Conservation (phyloP, 345 rosid genomes). For the Draba incana region DNA sequence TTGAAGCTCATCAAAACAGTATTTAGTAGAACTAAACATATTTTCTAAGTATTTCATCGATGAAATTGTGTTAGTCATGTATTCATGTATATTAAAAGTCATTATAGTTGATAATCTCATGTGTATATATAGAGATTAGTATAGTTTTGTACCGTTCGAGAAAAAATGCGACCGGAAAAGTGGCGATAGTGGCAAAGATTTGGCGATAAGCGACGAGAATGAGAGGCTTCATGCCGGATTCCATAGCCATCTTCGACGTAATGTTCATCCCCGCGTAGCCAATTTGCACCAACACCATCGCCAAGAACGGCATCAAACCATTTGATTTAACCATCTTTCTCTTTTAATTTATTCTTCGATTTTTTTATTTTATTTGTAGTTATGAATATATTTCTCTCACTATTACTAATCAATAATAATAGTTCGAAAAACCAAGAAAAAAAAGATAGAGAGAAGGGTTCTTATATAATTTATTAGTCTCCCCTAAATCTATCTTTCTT, state of each 20-base stretch:
- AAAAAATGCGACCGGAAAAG: conserved; percentile 68
- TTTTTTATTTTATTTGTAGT: background rate
- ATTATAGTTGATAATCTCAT: conserved; percentile 1
- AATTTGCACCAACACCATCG: conserved; percentile 74
- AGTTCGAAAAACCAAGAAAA: conserved; percentile 25
- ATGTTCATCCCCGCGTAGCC: conserved; percentile 91
- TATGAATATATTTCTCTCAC: background rate
- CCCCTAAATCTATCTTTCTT: conserved; percentile 25
- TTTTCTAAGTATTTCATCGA: background rate
- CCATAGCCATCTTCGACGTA: conserved; percentile 87
- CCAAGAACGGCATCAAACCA: conserved; percentile 64
- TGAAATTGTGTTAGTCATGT: background rate
- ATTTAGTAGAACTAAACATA: background rate
- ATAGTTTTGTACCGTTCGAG: conserved; percentile 59
- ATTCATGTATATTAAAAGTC: conserved; percentile 14
- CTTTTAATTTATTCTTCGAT: conserved; percentile 25
- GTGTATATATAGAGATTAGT: background rate
- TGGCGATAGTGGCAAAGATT: conserved; percentile 73
- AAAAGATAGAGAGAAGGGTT: conserved; percentile 14
- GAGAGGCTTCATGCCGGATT: conserved; percentile 80
- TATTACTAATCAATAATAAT: conserved; percentile 26
- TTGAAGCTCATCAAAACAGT: background rate
- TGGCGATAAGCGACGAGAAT: conserved; percentile 81
- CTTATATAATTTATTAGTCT: conserved; percentile 26
- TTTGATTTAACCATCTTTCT: conserved; percentile 38